phyloP scores from a whole-genome alignment of 306 rosid species.

The Dalbergia oliveri region DNA sequence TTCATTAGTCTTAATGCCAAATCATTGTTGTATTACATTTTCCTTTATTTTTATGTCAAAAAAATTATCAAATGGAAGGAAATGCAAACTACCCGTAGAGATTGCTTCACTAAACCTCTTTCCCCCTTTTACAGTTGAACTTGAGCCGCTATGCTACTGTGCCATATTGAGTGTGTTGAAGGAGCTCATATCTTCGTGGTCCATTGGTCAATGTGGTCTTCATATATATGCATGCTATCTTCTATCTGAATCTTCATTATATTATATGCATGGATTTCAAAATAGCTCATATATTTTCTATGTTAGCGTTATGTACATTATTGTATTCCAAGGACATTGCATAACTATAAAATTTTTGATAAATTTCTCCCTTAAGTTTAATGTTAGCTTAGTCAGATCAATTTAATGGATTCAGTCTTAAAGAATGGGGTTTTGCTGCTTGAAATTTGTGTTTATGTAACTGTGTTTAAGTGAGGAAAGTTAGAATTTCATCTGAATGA shows the following conservation, averaged over 20 bases:
- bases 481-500: conserved; percentile 18
- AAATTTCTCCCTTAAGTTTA: not conserved
- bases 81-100: conserved; percentile 19
- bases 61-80: conserved; percentile 26
- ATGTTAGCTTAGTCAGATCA: conserved; percentile 23
- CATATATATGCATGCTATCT: not conserved
- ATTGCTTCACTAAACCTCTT: conserved; percentile 21
- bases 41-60: conserved; percentile 14
- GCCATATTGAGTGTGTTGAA: conserved; percentile 28
- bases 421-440: conserved; percentile 13
- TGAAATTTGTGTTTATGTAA: conserved; percentile 9
- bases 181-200: conserved; percentile 6
- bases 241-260: conserved; percentile 5
- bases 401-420: conserved; percentile 27
- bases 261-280: conserved; percentile 9
- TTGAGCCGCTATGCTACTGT: not conserved
- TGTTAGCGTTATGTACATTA: conserved; percentile 20
- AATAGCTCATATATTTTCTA: not conserved
- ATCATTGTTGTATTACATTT: conserved; percentile 33
- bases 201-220: conserved; percentile 23
- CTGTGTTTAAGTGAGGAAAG: conserved; percentile 32
- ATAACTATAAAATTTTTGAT: not conserved
- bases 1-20: conserved; percentile 24
- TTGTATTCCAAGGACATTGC: not conserved
- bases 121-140: conserved; percentile 25